Percentiles rank a stretch among this genome's conserved stretches.
These are phyloP conservation scores for Aspergillus asperescens DNA, from an alignment of 495 filamentous ascomycete genomes.

Conservation along the genomic window DNA sequence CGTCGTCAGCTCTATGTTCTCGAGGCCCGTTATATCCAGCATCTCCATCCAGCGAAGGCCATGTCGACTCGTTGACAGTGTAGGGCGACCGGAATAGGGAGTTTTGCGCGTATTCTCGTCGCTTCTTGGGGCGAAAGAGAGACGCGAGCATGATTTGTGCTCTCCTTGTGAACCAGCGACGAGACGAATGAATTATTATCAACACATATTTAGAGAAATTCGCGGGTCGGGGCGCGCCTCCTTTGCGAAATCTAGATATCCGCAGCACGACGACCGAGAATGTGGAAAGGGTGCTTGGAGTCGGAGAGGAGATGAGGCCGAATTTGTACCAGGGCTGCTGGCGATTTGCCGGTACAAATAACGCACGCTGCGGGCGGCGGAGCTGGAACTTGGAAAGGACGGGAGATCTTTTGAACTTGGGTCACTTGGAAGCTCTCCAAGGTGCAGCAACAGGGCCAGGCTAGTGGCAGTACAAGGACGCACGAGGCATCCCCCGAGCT, in stretches of 20 bases:
- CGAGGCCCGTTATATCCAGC: conserved; percentile 36
- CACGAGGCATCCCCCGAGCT: conserved; percentile 2
- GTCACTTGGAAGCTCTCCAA: neutral
- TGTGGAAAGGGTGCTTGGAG: neutral
- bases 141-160: conserved; percentile 40
- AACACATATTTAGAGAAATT: conserved; percentile 1
- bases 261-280: neutral
- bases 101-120: conserved; percentile 34
- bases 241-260: neutral
- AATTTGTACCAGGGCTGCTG: neutral
- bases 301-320: neutral
- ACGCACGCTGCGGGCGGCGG: conserved; percentile 19
- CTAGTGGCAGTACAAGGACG: neutral
- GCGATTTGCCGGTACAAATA: conserved; percentile 19
- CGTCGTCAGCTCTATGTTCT: conserved; percentile 27
- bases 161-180: neutral
- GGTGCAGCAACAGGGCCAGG: conserved; percentile 16
- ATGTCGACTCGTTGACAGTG: conserved; percentile 26
- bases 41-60: conserved; percentile 28
- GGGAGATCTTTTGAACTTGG: neutral
- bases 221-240: neutral
- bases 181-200: neutral
- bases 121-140: conserved; percentile 42
- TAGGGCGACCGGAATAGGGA: conserved; percentile 48
- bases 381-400: conserved; percentile 12